Percentiles rank a stretch among this genome's conserved stretches.
phyloP scores from a whole-genome alignment of 805 yeast genomes.

The Candida manassasensis region DNA sequence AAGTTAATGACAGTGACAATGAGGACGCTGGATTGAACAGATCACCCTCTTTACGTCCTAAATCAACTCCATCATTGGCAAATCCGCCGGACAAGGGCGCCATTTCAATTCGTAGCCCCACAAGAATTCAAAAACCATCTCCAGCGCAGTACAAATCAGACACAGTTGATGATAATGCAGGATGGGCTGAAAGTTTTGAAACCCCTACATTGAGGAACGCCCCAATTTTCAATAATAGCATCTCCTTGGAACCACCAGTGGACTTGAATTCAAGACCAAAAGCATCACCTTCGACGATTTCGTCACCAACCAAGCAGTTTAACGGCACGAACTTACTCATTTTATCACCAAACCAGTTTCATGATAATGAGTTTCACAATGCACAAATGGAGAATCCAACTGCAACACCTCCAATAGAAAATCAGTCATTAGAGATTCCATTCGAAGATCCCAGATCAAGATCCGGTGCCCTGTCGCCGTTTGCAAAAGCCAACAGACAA shows the following conservation, averaged over 20 bases:
- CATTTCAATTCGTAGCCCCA: neutral
- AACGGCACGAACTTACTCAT: conserved; percentile 28
- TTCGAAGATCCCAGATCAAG: conserved; percentile 19
- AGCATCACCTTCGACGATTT: neutral
- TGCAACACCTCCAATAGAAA: conserved; percentile 3
- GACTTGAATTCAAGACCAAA: conserved; percentile 9
- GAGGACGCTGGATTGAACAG: conserved; percentile 4
- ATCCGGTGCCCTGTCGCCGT: conserved; percentile 33
- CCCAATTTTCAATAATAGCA: conserved; percentile 2
- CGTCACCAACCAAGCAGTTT: conserved; percentile 7
- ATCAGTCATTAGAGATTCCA: conserved; percentile 6
- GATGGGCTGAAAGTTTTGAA: conserved; percentile 14
- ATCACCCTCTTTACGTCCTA: conserved; percentile 2
- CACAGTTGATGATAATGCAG: conserved; percentile 16
- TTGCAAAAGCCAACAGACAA: conserved; percentile 40
- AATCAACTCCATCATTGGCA: conserved; percentile 1
- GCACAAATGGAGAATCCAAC: conserved; percentile 12
- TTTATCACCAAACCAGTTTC: conserved; percentile 35
- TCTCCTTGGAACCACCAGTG: conserved; percentile 15
- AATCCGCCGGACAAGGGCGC: neutral
- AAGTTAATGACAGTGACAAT: conserved; percentile 33
- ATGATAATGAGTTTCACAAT: conserved; percentile 29
- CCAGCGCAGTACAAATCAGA: conserved; percentile 10
- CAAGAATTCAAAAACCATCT: conserved; percentile 2
- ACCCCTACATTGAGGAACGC: conserved; percentile 9